phyloP scores from a whole-genome alignment of 2,329 filamentous ascomycete species.

The Cladobotryum protrusum region DNA sequence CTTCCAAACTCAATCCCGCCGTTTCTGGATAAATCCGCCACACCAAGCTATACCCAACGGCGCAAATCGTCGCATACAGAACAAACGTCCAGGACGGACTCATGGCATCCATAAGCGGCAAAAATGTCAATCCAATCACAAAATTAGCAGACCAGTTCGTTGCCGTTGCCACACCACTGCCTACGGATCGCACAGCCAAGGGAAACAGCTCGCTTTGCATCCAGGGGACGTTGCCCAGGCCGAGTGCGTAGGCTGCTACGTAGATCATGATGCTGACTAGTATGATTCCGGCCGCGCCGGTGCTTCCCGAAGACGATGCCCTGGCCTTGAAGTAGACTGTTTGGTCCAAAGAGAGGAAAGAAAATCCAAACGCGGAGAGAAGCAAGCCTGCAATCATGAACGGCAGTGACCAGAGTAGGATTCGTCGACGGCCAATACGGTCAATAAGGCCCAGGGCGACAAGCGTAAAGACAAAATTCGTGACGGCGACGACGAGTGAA shows the following conservation, averaged over 20 bases:
- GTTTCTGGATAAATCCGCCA: conserved; percentile 83
- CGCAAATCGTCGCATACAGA: conserved; percentile 69
- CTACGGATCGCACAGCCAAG: conserved; percentile 63
- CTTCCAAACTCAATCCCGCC: conserved; percentile 72
- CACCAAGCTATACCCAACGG: conserved; percentile 58
- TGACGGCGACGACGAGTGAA: conserved; percentile 71
- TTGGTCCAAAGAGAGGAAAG: conserved; percentile 47
- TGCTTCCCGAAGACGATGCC: conserved; percentile 15
- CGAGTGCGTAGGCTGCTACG: conserved; percentile 78
- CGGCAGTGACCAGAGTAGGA: conserved; percentile 76
- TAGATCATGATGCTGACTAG: conserved; percentile 74
- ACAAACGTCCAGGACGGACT: conserved; percentile 73
- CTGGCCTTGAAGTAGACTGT: conserved; percentile 14
- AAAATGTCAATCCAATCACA: conserved; percentile 75
- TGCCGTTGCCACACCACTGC: conserved; percentile 66
- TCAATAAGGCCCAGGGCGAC: conserved; percentile 72
- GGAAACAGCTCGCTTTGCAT: conserved; percentile 93
- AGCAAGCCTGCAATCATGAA: conserved; percentile 73
- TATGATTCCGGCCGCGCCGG: conserved; percentile 49
- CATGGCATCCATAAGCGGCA: conserved; percentile 76
- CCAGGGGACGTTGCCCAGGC: conserved; percentile 90
- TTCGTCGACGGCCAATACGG: conserved; percentile 68
- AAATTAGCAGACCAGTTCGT: conserved; percentile 89
- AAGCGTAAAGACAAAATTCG: conserved; percentile 77
- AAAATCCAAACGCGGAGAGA: conserved; percentile 67